phyloP scores from a whole-genome alignment of 176 grass and related monocot species.

The Avena insularis region DNA sequence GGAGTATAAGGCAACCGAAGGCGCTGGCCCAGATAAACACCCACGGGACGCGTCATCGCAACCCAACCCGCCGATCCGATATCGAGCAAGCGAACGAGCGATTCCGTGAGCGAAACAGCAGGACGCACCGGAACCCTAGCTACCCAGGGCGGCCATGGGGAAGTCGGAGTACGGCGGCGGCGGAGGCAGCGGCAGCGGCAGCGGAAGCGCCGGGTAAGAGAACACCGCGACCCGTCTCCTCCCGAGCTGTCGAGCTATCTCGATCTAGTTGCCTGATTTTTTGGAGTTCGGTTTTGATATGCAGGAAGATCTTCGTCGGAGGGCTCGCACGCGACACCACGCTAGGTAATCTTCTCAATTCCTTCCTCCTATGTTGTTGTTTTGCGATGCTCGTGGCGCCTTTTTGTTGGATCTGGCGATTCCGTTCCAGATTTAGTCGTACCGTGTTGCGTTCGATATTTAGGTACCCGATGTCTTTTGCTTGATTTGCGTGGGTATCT shows the following conservation, averaged over 20 bases:
- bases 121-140: neutral
- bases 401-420: neutral
- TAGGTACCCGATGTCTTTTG: neutral
- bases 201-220: conserved; percentile 54
- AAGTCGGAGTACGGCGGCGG: conserved; percentile 41
- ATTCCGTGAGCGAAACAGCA: neutral
- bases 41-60: neutral
- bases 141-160: conserved; percentile 17
- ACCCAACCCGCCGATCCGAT: conserved; percentile 9
- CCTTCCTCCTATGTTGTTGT: neutral
- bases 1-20: neutral
- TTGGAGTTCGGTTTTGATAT: neutral
- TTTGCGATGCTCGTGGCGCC: conserved; percentile 5
- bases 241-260: conserved; percentile 4
- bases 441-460: neutral
- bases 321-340: conserved; percentile 78
- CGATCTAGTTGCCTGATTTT: conserved; percentile 17
- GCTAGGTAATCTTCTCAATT: conserved; percentile 49
- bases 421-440: neutral
- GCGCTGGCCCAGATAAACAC: neutral
- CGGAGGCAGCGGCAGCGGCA: conserved; percentile 38
- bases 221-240: neutral
- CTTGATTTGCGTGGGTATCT: neutral
- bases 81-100: neutral
- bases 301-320: conserved; percentile 95